phyloP scores from a whole-genome alignment of 257 asterid species.

The Orobanche coerulescens region DNA sequence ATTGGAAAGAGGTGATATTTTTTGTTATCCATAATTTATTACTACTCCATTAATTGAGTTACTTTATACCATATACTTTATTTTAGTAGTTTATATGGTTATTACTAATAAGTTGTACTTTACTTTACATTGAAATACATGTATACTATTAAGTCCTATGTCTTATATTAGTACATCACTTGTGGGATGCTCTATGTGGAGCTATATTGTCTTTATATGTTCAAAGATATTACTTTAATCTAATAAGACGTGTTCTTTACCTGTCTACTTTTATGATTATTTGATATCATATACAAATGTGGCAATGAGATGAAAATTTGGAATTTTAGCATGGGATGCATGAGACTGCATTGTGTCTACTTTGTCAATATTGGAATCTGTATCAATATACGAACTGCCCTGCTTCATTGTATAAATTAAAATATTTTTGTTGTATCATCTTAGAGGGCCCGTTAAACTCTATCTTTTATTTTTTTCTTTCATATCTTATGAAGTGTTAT shows the following conservation, averaged over 20 bases:
- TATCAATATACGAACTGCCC: neutral
- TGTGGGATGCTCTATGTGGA: conserved; percentile 5
- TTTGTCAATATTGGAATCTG: neutral
- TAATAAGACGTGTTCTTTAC: conserved; percentile 14
- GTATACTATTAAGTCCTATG: conserved; percentile 18
- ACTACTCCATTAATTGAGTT: conserved; percentile 26
- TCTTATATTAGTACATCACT: neutral
- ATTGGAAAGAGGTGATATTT: conserved; percentile 99
- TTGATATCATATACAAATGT: neutral
- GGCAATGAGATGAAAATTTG: too few species aligned
- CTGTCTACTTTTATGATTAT: neutral
- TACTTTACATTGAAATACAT: conserved; percentile 9
- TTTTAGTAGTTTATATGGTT: conserved; percentile 20
- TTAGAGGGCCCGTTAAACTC: neutral
- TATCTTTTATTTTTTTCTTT: neutral
- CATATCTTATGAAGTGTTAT: neutral
- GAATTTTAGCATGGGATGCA: neutral
- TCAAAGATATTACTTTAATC: conserved; percentile 12
- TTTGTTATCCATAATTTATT: conserved; percentile 37
- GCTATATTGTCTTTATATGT: conserved; percentile 1
- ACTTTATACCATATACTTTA: conserved; percentile 22
- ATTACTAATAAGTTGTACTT: conserved; percentile 10
- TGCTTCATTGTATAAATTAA: neutral
- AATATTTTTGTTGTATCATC: neutral
- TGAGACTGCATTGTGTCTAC: conserved; percentile 3